A percentile compares a stretch with the other conserved stretches of the same genome.
Evolutionary conservation across 179 eudicot genomes (phyloP).

Genomic region (Heliamphora pulchella): DNA sequence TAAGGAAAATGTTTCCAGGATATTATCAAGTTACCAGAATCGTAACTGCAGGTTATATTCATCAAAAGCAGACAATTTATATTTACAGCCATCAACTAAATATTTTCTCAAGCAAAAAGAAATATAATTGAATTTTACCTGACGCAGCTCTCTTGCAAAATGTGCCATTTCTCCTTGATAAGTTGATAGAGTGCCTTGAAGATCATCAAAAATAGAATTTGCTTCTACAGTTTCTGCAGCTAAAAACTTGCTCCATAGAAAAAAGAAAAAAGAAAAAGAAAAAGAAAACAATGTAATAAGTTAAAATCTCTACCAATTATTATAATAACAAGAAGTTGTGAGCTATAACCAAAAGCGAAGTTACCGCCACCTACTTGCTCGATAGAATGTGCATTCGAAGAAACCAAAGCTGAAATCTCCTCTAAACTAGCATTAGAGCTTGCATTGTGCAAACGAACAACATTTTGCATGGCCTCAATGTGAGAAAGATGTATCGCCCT

Average conservation of each 20-base stretch:
- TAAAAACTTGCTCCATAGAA: conserved; percentile 40
- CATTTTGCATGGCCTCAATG: conserved; percentile 84
- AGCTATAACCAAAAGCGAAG: neutral
- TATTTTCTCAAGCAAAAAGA: neutral
- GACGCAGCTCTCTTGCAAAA: conserved; percentile 80
- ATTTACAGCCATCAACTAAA: neutral
- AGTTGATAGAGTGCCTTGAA: conserved; percentile 57
- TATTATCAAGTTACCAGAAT: neutral
- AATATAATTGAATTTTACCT: conserved; percentile 38
- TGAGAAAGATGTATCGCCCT: conserved; percentile 62
- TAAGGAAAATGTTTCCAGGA: neutral
- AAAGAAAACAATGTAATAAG: neutral
- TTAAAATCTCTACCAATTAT: no score
- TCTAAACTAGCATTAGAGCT: conserved; percentile 70
- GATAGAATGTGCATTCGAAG: conserved; percentile 47
- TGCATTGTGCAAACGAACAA: conserved; percentile 85
- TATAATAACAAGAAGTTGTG: no score
- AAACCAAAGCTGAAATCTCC: conserved; percentile 63
- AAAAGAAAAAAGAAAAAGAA: neutral
- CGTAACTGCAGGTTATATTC: neutral
- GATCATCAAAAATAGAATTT: conserved; percentile 67
- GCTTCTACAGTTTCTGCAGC: conserved; percentile 57
- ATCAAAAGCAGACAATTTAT: neutral
- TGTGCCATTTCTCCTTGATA: conserved; percentile 87
- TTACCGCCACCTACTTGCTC: conserved; percentile 44